Percentiles rank a stretch among this genome's conserved stretches.
These are phyloP conservation scores for Cetraspora pellucida DNA, from an alignment of 192 early-diverging fungal genomes.

Conservation along the genomic window DNA sequence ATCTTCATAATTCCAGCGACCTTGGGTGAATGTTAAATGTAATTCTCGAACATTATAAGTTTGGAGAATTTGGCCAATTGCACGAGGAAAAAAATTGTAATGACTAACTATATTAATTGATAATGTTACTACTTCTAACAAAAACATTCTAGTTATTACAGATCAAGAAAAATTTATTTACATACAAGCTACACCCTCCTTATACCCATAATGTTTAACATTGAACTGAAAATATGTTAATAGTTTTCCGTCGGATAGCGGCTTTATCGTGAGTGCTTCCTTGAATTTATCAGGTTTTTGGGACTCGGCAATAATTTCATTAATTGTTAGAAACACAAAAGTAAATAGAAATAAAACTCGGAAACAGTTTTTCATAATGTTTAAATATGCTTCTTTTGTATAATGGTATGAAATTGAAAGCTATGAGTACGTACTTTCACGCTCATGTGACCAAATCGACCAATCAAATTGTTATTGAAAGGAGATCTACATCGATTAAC, in stretches of 20 bases:
- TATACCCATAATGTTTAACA: constrained; percentile 21
- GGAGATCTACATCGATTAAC: too few relatives aligned
- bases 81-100: constrained; percentile 81
- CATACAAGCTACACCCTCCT: constrained; percentile 16
- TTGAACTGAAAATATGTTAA: constrained; percentile 83
- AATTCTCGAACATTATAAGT: constrained; percentile 76
- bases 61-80: constrained; percentile 81
- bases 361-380: too few relatives aligned
- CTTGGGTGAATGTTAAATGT: constrained; percentile 89
- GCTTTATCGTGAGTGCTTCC: constrained; percentile 71
- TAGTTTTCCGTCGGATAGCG: constrained; percentile 76
- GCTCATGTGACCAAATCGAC: too few relatives aligned
- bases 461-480: too few relatives aligned
- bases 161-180: neutral
- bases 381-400: too few relatives aligned
- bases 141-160: neutral
- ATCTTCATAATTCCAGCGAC: constrained; percentile 77
- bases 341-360: too few relatives aligned
- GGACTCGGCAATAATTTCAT: too few relatives aligned
- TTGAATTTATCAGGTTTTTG: constrained; percentile 52
- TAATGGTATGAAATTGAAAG: too few relatives aligned
- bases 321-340: too few relatives aligned
- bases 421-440: too few relatives aligned
- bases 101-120: constrained; percentile 52
- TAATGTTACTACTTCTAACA: neutral